Conservation (phyloP, 768 basidiomycete species). For the Boletus rex-veris region DNA sequence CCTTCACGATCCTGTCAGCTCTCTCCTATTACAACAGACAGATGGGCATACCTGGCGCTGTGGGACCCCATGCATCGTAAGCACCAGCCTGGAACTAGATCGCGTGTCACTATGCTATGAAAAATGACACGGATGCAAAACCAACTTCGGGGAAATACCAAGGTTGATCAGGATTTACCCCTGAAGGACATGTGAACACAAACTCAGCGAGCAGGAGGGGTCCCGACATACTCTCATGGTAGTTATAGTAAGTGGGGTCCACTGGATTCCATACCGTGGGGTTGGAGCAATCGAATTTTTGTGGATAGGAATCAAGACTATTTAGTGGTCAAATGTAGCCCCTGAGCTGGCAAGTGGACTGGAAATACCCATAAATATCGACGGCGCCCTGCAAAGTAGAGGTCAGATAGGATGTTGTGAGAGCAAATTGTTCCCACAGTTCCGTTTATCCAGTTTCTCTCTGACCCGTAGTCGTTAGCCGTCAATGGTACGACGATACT, state of each 20-base stretch:
- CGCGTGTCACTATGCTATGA: conserved; percentile 8
- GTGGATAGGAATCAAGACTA: conserved; percentile 69
- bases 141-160: conserved; percentile 70
- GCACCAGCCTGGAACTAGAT: conserved; percentile 69
- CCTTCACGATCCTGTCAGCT: conserved; percentile 34
- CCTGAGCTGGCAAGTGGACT: neutral
- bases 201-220: neutral
- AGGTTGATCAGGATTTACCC: conserved; percentile 47
- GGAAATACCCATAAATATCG: conserved; percentile 58
- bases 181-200: conserved; percentile 36
- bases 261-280: conserved; percentile 64
- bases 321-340: neutral
- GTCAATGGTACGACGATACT: conserved; percentile 68
- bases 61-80: conserved; percentile 79
- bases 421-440: conserved; percentile 40
- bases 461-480: conserved; percentile 65
- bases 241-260: conserved; percentile 58
- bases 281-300: conserved; percentile 77
- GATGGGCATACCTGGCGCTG: conserved; percentile 50
- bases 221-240: conserved; percentile 43
- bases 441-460: conserved; percentile 64
- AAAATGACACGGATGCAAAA: neutral
- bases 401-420: conserved; percentile 1
- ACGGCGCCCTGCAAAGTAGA: conserved; percentile 53
- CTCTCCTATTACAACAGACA: neutral